Evolutionary conservation across 2,329 filamentous ascomycete genomes (phyloP), one percentile per base, ranked within the genome.

Genomic region (Macroventuria anomochaeta): DNA sequence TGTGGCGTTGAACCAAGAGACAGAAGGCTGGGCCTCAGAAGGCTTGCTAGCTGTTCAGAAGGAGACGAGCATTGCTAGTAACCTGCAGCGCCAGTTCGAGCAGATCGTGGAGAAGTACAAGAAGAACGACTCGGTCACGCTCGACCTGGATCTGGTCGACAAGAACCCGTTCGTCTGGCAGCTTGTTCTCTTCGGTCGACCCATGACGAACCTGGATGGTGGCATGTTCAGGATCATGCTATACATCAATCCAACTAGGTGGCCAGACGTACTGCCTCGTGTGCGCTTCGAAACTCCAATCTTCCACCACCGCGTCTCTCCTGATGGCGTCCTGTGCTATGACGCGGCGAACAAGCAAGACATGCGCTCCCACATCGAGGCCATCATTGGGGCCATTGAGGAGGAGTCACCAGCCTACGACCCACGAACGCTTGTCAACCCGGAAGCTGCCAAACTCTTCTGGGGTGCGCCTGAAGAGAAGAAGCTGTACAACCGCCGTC

Each of bases 121-220:
- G 72, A 81, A 82, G 17, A 82, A 85, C 56, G 86, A 89, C 41
- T 83, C 86, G 21, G 81, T 86, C 23, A 88, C 90, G 0, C 81
- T 96, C 52, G 88, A 92, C 62, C 78, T 97, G 31, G 84, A 87
- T 50, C 79, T 97, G 6, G 87, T 89, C 25, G 82, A 95, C 59
- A 84, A 82, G 32, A 97, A 97, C 65, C 93, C 93, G 0, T 97
- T 97, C 68, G 81, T 93, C 17, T 97, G 95, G 95, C 75, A 83
- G 17, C 73, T 97, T 55, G 95, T 91, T 1, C 93, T 96, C 71
- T 96, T 97, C 70, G 95, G 95, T 21, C 85, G 88, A 48, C 91
- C 92, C 0, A 96, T 95, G 88, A 96, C 92, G 5, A 92, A 96
- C 63, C 84, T 97, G 2, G 93, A 97, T 64, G 93, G 93, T 13